Base-by-base conservation (phyloP, 768 basidiomycete species). In the Gloeostereum incarnatum region DNA sequence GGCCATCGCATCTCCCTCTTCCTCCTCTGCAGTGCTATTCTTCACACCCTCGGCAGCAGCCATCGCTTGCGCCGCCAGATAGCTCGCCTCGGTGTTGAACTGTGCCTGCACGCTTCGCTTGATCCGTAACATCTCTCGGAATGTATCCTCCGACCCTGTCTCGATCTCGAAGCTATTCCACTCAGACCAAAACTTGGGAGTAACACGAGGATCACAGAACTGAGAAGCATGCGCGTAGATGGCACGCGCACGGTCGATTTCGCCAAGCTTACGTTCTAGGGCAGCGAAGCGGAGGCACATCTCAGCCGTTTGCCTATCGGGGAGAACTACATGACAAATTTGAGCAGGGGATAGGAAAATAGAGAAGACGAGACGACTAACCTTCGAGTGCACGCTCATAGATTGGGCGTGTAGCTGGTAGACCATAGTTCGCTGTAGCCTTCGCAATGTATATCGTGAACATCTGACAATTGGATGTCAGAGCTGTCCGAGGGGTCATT, bases 121-220 rank as follows among this genome's bases (percentile, higher is more conserved):
- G 68, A 98, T 96, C 25, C 93, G 80, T 42, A 91, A 57, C 86
- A 89, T 90, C 63, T 89, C 87, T 45, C 81, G 71, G 80, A 99
- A 99, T 0, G 96, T 99, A 56, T 99, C 96, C 58, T 99, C 96
- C 2, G 90, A 94, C 1, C 96, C 96, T 2, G 92, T 96, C 57
- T 98, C 96, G 52, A 98, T 90, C 62, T 99, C 96, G 64, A 98
- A 99, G 36, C 69, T 69, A 57, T 98, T 92, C 96, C 96, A 98
- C 55, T 96, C 90, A 21, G 71, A 60, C 96, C 96, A 98, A 71
- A 98, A 98, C 43, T 81, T 78, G 24, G 91, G 82, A 54, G 86
- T 78, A 45, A 85, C 75, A 13, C 94, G 76, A 9, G 94, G 94
- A 55, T 98, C 94, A 58, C 94, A 99, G 73, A 99, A 98, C 53